Conservation (phyloP, 768 basidiomycete genomes). For the Sarcodon aspratus region DNA sequence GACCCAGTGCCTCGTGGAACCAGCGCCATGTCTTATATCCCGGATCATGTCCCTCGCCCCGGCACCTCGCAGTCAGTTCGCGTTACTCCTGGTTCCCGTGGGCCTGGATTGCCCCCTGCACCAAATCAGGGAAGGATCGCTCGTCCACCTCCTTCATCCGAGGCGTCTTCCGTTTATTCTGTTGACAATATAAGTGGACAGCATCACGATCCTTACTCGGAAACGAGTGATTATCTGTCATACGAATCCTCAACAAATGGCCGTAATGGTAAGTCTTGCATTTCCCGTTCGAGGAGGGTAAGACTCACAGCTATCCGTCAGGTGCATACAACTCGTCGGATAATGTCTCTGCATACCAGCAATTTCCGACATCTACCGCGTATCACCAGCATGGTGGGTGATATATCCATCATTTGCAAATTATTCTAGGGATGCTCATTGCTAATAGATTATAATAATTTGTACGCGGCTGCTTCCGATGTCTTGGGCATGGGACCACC, state of each 20-base stretch:
- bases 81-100: slow-evolving; percentile 7
- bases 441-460: slow-evolving; percentile 35
- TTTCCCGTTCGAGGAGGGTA: neutral
- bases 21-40: slow-evolving; percentile 2
- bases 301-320: neutral
- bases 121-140: slow-evolving; percentile 6
- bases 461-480: slow-evolving; percentile 71
- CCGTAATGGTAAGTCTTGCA: slow-evolving; percentile 21
- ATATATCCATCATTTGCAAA: slow-evolving; percentile 4
- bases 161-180: neutral
- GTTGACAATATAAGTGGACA: neutral
- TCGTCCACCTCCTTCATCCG: slow-evolving; percentile 4
- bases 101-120: slow-evolving; percentile 5
- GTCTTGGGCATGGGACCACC: slow-evolving; percentile 72
- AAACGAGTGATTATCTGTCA: slow-evolving; percentile 9
- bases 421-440: slow-evolving; percentile 7
- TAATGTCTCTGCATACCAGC: slow-evolving; percentile 13
- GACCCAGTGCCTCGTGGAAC: slow-evolving; percentile 26
- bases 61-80: slow-evolving; percentile 48
- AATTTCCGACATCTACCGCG: slow-evolving; percentile 14
- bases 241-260: slow-evolving; percentile 17
- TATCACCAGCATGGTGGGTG: slow-evolving; percentile 9
- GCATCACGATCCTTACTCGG: slow-evolving; percentile 1
- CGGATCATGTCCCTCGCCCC: slow-evolving; percentile 41
- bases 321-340: slow-evolving; percentile 22